Evolutionary conservation across 129 eudicot species (phyloP).

Genomic region (Tagetes patula): DNA sequence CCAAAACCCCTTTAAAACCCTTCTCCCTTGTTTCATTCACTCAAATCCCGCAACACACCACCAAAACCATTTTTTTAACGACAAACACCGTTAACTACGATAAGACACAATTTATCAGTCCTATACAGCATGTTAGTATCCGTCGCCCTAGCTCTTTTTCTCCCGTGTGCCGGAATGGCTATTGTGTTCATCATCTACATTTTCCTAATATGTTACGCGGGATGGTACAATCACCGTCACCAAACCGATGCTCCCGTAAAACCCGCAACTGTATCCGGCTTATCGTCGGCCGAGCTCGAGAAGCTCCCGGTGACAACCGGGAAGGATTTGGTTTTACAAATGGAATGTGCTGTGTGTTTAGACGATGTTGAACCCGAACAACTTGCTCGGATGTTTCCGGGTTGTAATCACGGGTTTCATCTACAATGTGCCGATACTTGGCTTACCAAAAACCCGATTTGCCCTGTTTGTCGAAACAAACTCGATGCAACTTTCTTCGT

Average conservation of each 20-base stretch:
- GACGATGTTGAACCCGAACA: slow-evolving; percentile 68
- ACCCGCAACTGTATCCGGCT: slow-evolving; percentile 40
- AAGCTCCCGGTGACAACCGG: slow-evolving; percentile 64
- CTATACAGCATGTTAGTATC: slow-evolving; percentile 50
- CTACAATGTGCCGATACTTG: slow-evolving; percentile 81
- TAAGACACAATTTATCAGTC: no score
- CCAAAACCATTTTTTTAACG: neutral
- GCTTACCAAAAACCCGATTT: slow-evolving; percentile 65
- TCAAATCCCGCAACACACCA: neutral
- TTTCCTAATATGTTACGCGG: slow-evolving; percentile 61
- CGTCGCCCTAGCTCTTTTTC: slow-evolving; percentile 72
- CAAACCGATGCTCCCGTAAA: slow-evolving; percentile 39
- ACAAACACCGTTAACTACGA: neutral
- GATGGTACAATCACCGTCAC: neutral
- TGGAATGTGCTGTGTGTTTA: slow-evolving; percentile 80
- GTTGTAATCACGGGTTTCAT: slow-evolving; percentile 90
- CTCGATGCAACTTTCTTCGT: slow-evolving; percentile 46
- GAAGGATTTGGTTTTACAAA: slow-evolving; percentile 60
- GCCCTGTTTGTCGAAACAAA: slow-evolving; percentile 78
- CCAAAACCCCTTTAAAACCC: slow-evolving; percentile 7
- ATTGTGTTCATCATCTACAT: slow-evolving; percentile 66
- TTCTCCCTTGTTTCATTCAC: neutral
- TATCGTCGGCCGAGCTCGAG: slow-evolving; percentile 62
- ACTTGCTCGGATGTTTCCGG: slow-evolving; percentile 74
- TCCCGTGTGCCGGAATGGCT: slow-evolving; percentile 88